Conservation (phyloP, 257 asterid genomes). For the Lantana camara region DNA sequence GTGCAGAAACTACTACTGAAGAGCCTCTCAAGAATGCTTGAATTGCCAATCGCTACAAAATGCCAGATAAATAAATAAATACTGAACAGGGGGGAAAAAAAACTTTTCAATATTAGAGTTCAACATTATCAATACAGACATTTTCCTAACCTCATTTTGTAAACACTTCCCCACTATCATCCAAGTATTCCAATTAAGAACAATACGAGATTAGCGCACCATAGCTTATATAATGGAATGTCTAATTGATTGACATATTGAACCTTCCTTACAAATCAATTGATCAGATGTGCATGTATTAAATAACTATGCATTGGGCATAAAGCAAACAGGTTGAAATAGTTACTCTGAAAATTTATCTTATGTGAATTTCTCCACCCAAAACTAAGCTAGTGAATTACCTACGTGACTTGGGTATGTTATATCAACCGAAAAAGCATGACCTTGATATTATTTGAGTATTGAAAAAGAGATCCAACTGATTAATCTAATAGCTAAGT, state of each 20-base stretch:
- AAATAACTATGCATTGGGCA: background rate
- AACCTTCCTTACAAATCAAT: background rate
- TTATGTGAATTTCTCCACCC: slow-evolving; percentile 12
- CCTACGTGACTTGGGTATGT: slow-evolving; percentile 3
- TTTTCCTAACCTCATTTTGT: too few relatives aligned
- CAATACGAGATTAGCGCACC: background rate
- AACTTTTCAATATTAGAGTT: slow-evolving; percentile 5
- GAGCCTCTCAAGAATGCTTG: slow-evolving; percentile 91
- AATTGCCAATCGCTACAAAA: slow-evolving; percentile 65
- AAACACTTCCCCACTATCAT: background rate
- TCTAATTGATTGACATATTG: slow-evolving; percentile 7
- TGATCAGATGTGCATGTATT: slow-evolving; percentile 12
- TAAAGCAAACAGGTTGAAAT: background rate
- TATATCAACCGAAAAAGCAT: too few relatives aligned
- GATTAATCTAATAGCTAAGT: background rate
- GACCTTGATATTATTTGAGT: background rate
- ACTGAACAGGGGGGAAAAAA: background rate
- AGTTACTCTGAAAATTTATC: background rate
- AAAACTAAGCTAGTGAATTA: background rate
- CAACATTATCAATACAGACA: background rate
- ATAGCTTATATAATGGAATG: background rate
- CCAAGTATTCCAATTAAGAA: slow-evolving; percentile 16
- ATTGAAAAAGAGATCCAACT: background rate
- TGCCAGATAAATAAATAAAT: background rate
- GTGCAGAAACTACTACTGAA: slow-evolving; percentile 97